These are phyloP conservation scores for Chlamydomonas sp. DNA, from an alignment of 139 green algal genomes.

Conservation along the genomic window DNA sequence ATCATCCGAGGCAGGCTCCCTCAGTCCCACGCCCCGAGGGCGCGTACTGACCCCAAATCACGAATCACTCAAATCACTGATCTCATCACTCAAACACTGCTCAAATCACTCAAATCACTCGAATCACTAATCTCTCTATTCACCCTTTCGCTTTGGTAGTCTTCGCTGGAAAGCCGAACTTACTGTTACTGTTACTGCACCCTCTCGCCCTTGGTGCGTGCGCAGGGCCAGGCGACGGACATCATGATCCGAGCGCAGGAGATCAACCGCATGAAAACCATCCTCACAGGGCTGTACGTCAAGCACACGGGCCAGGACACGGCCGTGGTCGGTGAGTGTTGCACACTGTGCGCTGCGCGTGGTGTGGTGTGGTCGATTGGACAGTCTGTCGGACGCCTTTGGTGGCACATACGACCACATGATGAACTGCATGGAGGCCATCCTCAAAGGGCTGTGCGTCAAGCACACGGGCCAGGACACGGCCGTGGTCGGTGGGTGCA, in stretches of 20 bases:
- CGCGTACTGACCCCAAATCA: too few relatives aligned
- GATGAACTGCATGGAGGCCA: conserved; percentile 69
- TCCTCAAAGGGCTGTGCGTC: conserved; percentile 74
- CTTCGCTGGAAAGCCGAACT: neutral
- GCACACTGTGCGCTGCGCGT: neutral
- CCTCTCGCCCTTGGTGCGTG: too few relatives aligned
- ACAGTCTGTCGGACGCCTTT: neutral
- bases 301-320: conserved; percentile 65
- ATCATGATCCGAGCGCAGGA: conserved; percentile 89
- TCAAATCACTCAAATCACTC: too few relatives aligned
- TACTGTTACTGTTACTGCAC: too few relatives aligned
- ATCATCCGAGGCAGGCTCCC: too few relatives aligned
- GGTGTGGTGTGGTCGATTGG: neutral
- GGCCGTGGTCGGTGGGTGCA: conserved; percentile 43
- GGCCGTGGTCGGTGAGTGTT: conserved; percentile 43
- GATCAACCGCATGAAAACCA: conserved; percentile 71
- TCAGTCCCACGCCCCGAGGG: too few relatives aligned
- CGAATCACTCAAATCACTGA: too few relatives aligned
- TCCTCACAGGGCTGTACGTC: conserved; percentile 75
- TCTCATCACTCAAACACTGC: too few relatives aligned
- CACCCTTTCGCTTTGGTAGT: neutral
- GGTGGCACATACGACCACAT: too few relatives aligned
- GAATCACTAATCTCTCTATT: neutral
- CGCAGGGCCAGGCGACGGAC: conserved; percentile 82
- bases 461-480: conserved; percentile 65